A percentile compares a stretch with the other conserved stretches of the same genome.
phyloP scores from a whole-genome alignment of 345 rosid species.

The Eucalyptus erythrocorys region DNA sequence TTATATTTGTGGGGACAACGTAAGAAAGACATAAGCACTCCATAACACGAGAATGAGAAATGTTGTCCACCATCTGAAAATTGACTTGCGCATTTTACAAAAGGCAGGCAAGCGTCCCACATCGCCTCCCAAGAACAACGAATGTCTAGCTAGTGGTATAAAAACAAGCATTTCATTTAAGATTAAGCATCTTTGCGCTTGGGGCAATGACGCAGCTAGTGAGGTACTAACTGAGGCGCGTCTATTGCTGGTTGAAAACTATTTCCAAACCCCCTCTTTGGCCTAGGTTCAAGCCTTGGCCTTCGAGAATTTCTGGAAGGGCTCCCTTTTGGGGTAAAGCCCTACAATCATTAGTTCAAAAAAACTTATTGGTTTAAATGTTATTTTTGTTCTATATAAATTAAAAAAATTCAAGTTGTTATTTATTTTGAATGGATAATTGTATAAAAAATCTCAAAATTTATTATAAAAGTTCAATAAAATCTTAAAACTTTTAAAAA shows the following conservation, averaged over 20 bases:
- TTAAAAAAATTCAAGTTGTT: background rate
- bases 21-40: background rate
- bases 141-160: background rate
- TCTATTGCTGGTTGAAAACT: conserved; percentile 2
- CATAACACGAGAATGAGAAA: background rate
- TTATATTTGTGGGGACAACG: background rate
- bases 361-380: background rate
- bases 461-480: accelerated
- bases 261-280: conserved; percentile 17
- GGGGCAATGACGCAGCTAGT: conserved; percentile 29
- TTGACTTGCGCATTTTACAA: background rate
- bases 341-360: background rate
- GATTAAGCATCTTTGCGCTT: conserved; percentile 3
- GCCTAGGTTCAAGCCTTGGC: conserved; percentile 8
- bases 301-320: conserved; percentile 34
- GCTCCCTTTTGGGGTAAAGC: conserved; percentile 8
- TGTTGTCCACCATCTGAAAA: background rate
- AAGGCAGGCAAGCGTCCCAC: background rate
- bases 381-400: background rate
- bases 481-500: too few relatives aligned
- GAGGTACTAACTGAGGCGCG: conserved; percentile 23
- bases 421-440: background rate
- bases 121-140: background rate
- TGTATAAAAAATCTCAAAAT: too few relatives aligned
- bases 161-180: accelerated